phyloP scores from a whole-genome alignment of 1,139 yeast genomes.

The Geotrichum candidum region DNA sequence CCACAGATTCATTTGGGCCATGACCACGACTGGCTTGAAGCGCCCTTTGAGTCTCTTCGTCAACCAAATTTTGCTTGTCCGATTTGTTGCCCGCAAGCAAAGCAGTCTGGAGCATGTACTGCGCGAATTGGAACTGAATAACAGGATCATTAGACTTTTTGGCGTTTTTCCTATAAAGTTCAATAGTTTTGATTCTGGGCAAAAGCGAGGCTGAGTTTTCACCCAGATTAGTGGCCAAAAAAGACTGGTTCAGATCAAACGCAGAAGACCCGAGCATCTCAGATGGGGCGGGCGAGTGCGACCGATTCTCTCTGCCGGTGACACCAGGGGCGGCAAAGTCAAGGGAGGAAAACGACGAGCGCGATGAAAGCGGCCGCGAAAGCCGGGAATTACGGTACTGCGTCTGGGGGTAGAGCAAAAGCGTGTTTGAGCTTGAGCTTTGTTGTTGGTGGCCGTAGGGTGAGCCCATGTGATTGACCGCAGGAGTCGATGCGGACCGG shows the following conservation, averaged over 20 bases:
- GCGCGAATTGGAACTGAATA: slow-evolving; percentile 84
- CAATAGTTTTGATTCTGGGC: slow-evolving; percentile 82
- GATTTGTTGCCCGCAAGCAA: slow-evolving; percentile 33
- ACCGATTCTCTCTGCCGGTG: slow-evolving; percentile 7
- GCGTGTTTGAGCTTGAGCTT: slow-evolving; percentile 4
- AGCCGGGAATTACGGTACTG: background rate
- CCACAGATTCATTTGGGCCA: slow-evolving; percentile 3
- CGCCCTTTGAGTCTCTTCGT: slow-evolving; percentile 5
- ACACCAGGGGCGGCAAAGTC: slow-evolving; percentile 8
- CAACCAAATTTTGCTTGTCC: background rate
- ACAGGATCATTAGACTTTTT: slow-evolving; percentile 80
- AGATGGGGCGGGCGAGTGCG: slow-evolving; percentile 21
- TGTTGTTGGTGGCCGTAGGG: slow-evolving; percentile 13
- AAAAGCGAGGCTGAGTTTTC: slow-evolving; percentile 40
- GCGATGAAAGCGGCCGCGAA: slow-evolving; percentile 8
- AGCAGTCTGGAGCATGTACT: slow-evolving; percentile 83
- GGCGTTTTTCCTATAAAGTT: slow-evolving; percentile 79
- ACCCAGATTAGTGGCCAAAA: slow-evolving; percentile 32
- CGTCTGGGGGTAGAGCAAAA: background rate
- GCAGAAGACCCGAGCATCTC: slow-evolving; percentile 28
- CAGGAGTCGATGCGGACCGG: slow-evolving; percentile 14
- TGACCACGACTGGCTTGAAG: slow-evolving; percentile 2
- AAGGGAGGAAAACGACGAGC: slow-evolving; percentile 14
- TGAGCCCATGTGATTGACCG: slow-evolving; percentile 2
- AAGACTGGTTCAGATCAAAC: slow-evolving; percentile 31